Conservation (phyloP, 805 yeast genomes). For the Candida easanensis region DNA sequence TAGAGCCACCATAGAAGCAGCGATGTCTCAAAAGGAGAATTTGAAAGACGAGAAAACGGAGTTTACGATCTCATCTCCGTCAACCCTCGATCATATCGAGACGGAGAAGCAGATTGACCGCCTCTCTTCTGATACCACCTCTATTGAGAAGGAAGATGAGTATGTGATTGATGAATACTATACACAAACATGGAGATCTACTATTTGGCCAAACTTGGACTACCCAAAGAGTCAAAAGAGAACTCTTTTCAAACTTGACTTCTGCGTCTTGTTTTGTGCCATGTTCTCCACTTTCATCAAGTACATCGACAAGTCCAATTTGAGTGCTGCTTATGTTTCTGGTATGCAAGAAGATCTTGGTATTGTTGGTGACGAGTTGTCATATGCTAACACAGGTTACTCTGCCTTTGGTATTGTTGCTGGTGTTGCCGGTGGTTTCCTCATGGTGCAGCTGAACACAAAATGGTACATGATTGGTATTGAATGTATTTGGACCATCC, state of each 20-base stretch:
- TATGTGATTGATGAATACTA: conserved; percentile 8
- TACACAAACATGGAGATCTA: conserved; percentile 9
- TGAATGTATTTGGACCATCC: conserved; percentile 51
- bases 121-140: too few species aligned
- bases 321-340: conserved; percentile 62
- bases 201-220: conserved; percentile 11
- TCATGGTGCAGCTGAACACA: conserved; percentile 62
- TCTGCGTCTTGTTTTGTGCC: conserved; percentile 40
- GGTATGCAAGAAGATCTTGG: conserved; percentile 57
- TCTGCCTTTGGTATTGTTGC: conserved; percentile 56
- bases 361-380: conserved; percentile 59
- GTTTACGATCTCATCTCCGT: too few species aligned
- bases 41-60: too few species aligned
- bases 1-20: too few species aligned
- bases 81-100: too few species aligned
- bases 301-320: conserved; percentile 56
- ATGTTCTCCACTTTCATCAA: conserved; percentile 36
- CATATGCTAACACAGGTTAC: conserved; percentile 56
- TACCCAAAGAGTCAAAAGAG: conserved; percentile 29
- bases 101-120: too few species aligned
- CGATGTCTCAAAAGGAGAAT: too few species aligned
- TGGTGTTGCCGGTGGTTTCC: conserved; percentile 48
- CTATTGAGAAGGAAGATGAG: too few species aligned
- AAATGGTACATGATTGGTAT: conserved; percentile 33
- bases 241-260: conserved; percentile 53